Conservation (phyloP, 805 yeast species). For the Danielia oregonensis region DNA sequence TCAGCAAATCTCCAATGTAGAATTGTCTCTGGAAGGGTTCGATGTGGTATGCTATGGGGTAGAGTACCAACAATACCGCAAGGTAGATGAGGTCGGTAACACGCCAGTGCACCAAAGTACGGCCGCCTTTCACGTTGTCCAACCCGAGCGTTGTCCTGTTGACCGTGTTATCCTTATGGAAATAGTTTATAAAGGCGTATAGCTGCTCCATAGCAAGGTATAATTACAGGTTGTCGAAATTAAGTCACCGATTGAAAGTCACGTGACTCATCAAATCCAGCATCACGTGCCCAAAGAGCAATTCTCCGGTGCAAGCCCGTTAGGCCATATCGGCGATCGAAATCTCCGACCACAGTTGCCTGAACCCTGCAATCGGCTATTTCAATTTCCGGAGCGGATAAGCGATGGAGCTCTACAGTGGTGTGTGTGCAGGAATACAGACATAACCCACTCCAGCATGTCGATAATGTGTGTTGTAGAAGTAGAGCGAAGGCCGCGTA, state of each 20-base stretch:
- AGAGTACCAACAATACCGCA: slow-evolving; percentile 19
- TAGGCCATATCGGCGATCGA: too few relatives aligned
- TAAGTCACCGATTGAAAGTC: background rate
- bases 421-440: too few relatives aligned
- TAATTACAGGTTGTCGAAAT: too few relatives aligned
- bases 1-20: slow-evolving; percentile 65
- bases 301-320: too few relatives aligned
- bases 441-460: too few relatives aligned
- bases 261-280: background rate
- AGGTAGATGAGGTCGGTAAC: slow-evolving; percentile 19
- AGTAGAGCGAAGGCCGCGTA: too few relatives aligned
- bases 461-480: too few relatives aligned
- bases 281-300: background rate
- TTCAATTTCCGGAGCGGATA: too few relatives aligned
- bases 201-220: slow-evolving; percentile 9
- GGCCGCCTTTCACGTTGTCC: slow-evolving; percentile 7
- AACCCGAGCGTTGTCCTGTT: slow-evolving; percentile 25
- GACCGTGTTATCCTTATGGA: slow-evolving; percentile 15
- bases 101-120: slow-evolving; percentile 13
- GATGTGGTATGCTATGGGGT: slow-evolving; percentile 20
- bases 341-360: too few relatives aligned
- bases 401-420: too few relatives aligned
- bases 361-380: too few relatives aligned
- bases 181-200: slow-evolving; percentile 14
- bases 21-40: slow-evolving; percentile 79